These are phyloP conservation scores for Globisporangium ultimum DNA, from an alignment of 352 stramenopile species.

Conservation along the genomic window DNA sequence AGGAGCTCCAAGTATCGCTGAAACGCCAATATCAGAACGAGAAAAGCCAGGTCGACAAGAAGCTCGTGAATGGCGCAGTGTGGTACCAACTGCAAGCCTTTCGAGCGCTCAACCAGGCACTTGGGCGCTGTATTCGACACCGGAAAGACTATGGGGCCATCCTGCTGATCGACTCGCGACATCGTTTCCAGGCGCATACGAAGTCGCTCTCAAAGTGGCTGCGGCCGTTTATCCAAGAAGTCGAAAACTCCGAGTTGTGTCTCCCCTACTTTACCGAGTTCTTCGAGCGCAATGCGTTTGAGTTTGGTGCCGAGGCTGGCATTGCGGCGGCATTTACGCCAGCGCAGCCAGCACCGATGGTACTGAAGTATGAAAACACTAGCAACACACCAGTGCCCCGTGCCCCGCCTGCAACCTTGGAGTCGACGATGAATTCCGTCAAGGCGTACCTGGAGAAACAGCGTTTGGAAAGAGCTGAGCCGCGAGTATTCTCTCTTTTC, in stretches of 20 bases:
- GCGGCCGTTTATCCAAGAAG: conserved; percentile 66
- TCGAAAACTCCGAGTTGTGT: conserved; percentile 63
- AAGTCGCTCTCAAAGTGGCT: conserved; percentile 82
- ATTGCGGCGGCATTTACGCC: no score
- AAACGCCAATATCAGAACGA: conserved; percentile 85
- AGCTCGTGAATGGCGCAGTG: conserved; percentile 59
- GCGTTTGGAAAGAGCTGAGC: conserved; percentile 4
- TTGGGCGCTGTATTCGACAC: conserved; percentile 98
- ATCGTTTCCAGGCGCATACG: conserved; percentile 57
- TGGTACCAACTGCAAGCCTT: conserved; percentile 99
- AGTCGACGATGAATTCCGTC: conserved; percentile 25
- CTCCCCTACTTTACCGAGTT: conserved; percentile 58
- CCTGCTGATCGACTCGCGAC: conserved; percentile 92
- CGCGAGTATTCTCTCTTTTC: conserved; percentile 19
- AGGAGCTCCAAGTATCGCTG: conserved; percentile 88
- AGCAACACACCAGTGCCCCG: not conserved
- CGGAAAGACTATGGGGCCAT: conserved; percentile 97
- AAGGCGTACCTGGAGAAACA: conserved; percentile 28
- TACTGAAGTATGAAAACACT: conserved; percentile 41
- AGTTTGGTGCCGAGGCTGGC: conserved; percentile 23
- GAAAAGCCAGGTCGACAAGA: conserved; percentile 56
- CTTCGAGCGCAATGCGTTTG: conserved; percentile 52
- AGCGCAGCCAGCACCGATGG: conserved; percentile 12
- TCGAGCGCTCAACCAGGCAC: conserved; percentile 98
- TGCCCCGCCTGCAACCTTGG: conserved; percentile 9